Base-by-base conservation (phyloP, 495 filamentous ascomycete genomes). In the Daldinia caldariorum region DNA sequence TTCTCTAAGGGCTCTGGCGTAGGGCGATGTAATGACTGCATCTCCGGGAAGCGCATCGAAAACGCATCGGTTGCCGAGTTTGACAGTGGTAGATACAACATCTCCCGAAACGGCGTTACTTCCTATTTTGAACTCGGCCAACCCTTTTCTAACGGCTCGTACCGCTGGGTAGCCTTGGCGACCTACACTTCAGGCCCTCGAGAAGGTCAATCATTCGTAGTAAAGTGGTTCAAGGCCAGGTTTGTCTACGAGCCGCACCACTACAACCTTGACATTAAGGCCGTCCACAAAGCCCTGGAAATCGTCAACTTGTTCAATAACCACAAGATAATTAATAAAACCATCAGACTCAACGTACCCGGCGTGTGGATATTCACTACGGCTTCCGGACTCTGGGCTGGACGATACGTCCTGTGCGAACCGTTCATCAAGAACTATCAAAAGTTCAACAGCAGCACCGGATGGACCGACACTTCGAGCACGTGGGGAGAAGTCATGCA, bases 361-460 rank as follows among this genome's bases (percentile, higher is more conserved):
- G 7, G 12, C 0, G 74, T 78, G 0, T 80, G 77, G 78, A 31
- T 3, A 0, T 76, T 70, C 14, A 32, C 31, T 6, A 6, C 9
- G 2, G 14, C 4, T 1, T 1, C n/a, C 1, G 5, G 10, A 0
- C 9, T 26, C 0, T 62, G 72, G 77, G 71, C 59, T 0, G 74
- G 77, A 3, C n/a, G 41, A 9, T 66, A 61, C 31, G 0, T 0
- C 4, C 71, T 82, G 0, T 10, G 37, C 22, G 79, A 81, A 66
- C 78, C 77, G 2, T 79, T 79, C 63, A 80, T 80, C 35, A 58
- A 78, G 6, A 79, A 79, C 58, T 81, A 77, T 58, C 69, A 76
- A 50, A 82, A 81, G 70, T 82, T 81, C 74, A 81, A 81, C 66
- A 82, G 79, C 67, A 81, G 81, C 58, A 73, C 63, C 1, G 80